Base-by-base conservation (phyloP, 352 stramenopile genomes). In the Globisporangium splendens region DNA sequence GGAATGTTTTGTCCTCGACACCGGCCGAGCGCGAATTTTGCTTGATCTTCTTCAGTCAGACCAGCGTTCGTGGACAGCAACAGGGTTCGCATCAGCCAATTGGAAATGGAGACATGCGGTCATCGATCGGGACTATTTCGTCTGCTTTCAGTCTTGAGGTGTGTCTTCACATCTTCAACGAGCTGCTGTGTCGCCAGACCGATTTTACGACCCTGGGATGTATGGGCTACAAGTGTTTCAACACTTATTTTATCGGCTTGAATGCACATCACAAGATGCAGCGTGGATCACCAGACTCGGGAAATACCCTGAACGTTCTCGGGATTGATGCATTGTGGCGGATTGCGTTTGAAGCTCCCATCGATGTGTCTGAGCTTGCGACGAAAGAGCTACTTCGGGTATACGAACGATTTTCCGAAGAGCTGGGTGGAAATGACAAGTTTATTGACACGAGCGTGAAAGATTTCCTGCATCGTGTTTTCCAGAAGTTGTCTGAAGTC, bases 211-310 rank as follows among this genome's bases (percentile, higher is more conserved):
- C 76, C 6, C 69, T 96, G 43, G 83, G 85, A 4, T 77, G 68
- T 14, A 71, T 91, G 54, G 86, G 86, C 1, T 96, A 95, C 62
- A 85, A 88, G 51, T 96, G 87, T 50, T 96, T 96, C 28, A 83
- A 93, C 59, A 91, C 83, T 13, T 96, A 91, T 43, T 96, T 96
- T 58, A 73, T 91, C 12, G 79, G 71, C 0, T 44, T 96, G 41
- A 96, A 96, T 57, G 66, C 76, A 15, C 72, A 83, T 20, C 74
- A 73, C 8, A 81, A 83, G 54, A 48, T 77, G 33, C 66, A 72
- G 15, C 51, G 24, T 38, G 53, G 17, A 21, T 15, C 18, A 1
- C 15, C 24, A 13, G 44, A 17, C 15, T 64, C 62, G 20, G 61
- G 46, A 14, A 74, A 68, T 22, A 60, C 67, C 41, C 54, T 81